These are phyloP conservation scores for Globisporangium cystogenes DNA, from an alignment of 352 stramenopile genomes.

Conservation along the genomic window DNA sequence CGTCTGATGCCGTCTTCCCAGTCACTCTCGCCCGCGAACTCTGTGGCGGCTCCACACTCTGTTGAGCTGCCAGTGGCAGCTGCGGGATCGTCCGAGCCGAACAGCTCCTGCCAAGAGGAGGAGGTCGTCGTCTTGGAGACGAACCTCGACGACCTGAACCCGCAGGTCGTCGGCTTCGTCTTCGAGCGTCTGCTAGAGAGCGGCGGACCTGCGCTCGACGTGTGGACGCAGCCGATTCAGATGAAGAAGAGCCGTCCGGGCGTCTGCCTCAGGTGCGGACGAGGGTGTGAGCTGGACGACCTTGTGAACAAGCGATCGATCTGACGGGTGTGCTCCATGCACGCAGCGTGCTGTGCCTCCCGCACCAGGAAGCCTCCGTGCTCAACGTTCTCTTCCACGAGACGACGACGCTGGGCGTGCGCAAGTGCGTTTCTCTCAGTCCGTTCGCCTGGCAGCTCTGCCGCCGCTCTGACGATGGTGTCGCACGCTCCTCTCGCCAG, in stretches of 20 bases:
- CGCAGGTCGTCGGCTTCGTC: slow-evolving; percentile 77
- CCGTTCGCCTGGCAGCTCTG: not conserved
- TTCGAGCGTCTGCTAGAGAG: slow-evolving; percentile 55
- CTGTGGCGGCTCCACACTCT: not conserved
- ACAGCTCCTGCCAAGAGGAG: slow-evolving; percentile 18
- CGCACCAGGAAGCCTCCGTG: slow-evolving; percentile 47
- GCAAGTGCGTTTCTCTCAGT: slow-evolving; percentile 30
- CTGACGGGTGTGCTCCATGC: not conserved
- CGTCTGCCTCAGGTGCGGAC: slow-evolving; percentile 54
- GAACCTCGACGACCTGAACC: slow-evolving; percentile 90
- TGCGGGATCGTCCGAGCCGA: not conserved
- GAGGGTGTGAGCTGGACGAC: too few relatives aligned
- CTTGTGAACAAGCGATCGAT: too few relatives aligned
- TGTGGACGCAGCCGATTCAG: slow-evolving; percentile 84
- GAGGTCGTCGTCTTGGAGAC: slow-evolving; percentile 81
- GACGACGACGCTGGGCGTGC: slow-evolving; percentile 87
- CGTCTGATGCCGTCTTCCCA: not conserved
- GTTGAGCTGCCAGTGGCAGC: not conserved
- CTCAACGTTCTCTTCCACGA: slow-evolving; percentile 67
- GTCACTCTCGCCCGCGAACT: not conserved
- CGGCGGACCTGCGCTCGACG: slow-evolving; percentile 65
- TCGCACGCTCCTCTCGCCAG: slow-evolving; percentile 14
- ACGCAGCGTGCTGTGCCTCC: slow-evolving; percentile 69
- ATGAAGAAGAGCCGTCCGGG: slow-evolving; percentile 91
- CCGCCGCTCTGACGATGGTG: not conserved